These are phyloP conservation scores for Fusarium sp. DNA, from an alignment of 2,329 filamentous ascomycete genomes.

Conservation along the genomic window DNA sequence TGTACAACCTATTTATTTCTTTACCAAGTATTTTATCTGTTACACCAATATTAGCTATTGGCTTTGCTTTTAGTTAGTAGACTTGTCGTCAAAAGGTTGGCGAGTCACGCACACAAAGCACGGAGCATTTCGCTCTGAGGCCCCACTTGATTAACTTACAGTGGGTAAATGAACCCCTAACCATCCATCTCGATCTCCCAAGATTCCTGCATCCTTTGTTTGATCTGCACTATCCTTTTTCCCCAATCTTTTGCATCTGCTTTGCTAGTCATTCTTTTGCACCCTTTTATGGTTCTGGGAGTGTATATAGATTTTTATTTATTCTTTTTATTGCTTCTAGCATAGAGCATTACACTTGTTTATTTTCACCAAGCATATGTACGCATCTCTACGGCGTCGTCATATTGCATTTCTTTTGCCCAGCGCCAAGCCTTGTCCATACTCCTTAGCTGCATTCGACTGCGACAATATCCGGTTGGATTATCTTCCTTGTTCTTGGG, in stretches of 20 bases:
- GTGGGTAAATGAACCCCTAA: conserved; percentile 20
- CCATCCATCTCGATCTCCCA: conserved; percentile 24
- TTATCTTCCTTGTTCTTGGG: conserved; percentile 1
- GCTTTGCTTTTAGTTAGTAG: not conserved
- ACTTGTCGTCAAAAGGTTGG: not conserved
- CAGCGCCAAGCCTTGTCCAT: conserved; percentile 8
- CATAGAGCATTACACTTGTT: not conserved
- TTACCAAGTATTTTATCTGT: no score
- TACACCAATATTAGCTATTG: not conserved
- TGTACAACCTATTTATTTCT: not conserved
- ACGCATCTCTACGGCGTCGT: not conserved
- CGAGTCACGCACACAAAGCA: not conserved
- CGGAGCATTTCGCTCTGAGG: not conserved
- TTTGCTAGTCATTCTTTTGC: conserved; percentile 18
- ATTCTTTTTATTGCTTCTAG: not conserved
- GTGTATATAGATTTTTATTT: conserved; percentile 19
- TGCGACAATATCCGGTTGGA: not conserved
- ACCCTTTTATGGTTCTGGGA: not conserved
- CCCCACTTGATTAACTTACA: conserved; percentile 12
- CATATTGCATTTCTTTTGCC: not conserved
- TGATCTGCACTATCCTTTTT: conserved; percentile 15
- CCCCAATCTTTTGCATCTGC: conserved; percentile 4
- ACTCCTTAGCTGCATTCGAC: conserved; percentile 17
- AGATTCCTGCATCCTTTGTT: conserved; percentile 35
- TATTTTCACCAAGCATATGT: not conserved